Percentiles rank a stretch among this genome's conserved stretches.
These are phyloP conservation scores for Lactarius akahatsu DNA, from an alignment of 768 basidiomycete species.

Conservation along the genomic window DNA sequence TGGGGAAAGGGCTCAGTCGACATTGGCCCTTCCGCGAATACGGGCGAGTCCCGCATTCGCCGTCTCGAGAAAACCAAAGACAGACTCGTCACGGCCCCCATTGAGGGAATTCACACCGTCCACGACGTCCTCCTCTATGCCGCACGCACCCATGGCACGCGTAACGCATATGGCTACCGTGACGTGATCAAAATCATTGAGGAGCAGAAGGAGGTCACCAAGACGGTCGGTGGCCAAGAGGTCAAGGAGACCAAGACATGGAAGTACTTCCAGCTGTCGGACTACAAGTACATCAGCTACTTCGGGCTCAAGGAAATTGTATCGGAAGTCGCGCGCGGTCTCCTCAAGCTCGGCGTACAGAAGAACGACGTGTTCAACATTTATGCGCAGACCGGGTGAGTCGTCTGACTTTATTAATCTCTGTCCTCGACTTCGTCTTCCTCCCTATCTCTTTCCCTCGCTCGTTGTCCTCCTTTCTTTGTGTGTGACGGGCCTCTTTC, in stretches of 20 bases:
- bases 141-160: conserved; percentile 69
- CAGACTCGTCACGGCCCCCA: conserved; percentile 58
- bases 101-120: conserved; percentile 77
- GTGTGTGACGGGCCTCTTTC: not conserved
- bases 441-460: not conserved
- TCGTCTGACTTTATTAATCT: conserved; percentile 24
- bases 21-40: conserved; percentile 42
- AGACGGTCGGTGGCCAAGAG: conserved; percentile 79
- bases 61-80: conserved; percentile 57
- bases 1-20: conserved; percentile 63
- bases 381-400: conserved; percentile 83
- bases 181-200: conserved; percentile 68
- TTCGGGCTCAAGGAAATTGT: conserved; percentile 66
- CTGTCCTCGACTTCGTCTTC: not conserved
- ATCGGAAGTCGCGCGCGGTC: conserved; percentile 63
- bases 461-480: not conserved
- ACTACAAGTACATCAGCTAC: conserved; percentile 81
- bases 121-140: conserved; percentile 76
- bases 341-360: conserved; percentile 67
- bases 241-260: conserved; percentile 88
- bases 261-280: conserved; percentile 92
- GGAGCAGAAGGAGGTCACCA: conserved; percentile 89
- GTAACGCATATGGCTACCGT: conserved; percentile 78
- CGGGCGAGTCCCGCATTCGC: conserved; percentile 57
- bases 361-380: conserved; percentile 83